phyloP scores from a whole-genome alignment of 2,329 filamentous ascomycete species.

The Botrytis medusae region DNA sequence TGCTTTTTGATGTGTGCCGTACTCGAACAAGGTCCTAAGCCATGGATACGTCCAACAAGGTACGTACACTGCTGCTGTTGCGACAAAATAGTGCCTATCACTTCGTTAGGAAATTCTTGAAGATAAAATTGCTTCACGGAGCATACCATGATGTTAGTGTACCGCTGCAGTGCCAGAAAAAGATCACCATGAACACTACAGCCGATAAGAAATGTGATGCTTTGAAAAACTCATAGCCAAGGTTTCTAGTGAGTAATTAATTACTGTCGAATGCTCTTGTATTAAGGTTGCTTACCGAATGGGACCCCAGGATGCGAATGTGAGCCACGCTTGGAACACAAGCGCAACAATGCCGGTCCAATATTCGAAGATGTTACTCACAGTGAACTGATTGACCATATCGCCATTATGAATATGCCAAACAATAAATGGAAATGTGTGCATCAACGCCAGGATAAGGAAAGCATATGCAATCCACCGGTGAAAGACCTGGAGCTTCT shows the following conservation, averaged over 20 bases:
- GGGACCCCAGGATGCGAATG: not conserved
- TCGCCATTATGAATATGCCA: not conserved
- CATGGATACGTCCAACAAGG: not conserved
- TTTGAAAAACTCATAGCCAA: not conserved
- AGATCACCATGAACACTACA: not conserved
- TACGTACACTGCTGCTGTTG: not conserved
- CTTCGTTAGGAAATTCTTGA: not conserved
- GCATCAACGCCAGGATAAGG: not conserved
- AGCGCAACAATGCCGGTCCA: not conserved
- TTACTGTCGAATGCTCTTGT: not conserved
- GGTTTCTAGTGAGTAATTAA: not conserved
- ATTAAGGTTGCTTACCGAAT: not conserved
- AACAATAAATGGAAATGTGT: not conserved
- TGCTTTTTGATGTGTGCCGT: not conserved
- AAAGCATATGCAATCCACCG: not conserved
- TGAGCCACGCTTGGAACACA: not conserved
- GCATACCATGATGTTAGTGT: not conserved
- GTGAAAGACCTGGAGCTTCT: not conserved
- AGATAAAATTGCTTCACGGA: rapidly evolving
- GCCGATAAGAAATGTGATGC: not conserved
- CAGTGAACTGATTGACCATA: not conserved
- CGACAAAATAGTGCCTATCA: not conserved
- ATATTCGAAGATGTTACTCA: not conserved
- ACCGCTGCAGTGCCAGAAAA: not conserved
- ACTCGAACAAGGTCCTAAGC: not conserved